These are phyloP conservation scores for Ustilaginoidea virens DNA, from an alignment of 2,329 filamentous ascomycete species.

Conservation along the genomic window DNA sequence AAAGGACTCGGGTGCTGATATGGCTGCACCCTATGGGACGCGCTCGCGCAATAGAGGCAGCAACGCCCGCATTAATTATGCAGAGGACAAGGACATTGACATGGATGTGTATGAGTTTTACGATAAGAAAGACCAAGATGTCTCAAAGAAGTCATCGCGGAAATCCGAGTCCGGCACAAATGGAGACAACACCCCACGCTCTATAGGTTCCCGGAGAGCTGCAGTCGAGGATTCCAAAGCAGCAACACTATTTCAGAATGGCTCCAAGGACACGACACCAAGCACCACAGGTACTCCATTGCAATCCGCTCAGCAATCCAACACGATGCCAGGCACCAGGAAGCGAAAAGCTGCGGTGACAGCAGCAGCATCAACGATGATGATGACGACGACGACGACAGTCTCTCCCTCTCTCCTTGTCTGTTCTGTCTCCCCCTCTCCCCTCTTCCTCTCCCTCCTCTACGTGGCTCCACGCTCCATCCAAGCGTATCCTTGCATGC, in stretches of 20 bases:
- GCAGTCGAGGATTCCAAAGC: constrained; percentile 24
- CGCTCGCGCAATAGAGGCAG: constrained; percentile 80
- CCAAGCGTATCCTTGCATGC: neutral
- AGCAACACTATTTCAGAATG: constrained; percentile 15
- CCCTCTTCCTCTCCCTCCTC: neutral
- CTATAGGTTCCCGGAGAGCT: constrained; percentile 25
- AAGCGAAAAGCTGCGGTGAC: constrained; percentile 64
- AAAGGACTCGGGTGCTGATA: constrained; percentile 35
- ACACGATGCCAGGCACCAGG: constrained; percentile 41
- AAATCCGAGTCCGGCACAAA: constrained; percentile 23
- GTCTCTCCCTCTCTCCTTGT: constrained; percentile 1
- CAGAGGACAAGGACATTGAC: constrained; percentile 83
- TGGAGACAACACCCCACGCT: constrained; percentile 20
- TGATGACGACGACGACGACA: constrained; percentile 5
- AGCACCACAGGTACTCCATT: constrained; percentile 8
- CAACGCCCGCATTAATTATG: constrained; percentile 89
- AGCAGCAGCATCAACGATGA: constrained; percentile 10
- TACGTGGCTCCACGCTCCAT: neutral
- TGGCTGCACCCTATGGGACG: constrained; percentile 69
- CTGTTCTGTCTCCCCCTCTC: neutral
- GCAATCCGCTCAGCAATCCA: constrained; percentile 33
- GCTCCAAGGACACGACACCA: constrained; percentile 17
- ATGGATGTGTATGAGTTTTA: constrained; percentile 66
- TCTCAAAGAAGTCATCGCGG: constrained; percentile 38
- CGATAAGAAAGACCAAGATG: constrained; percentile 38